Conservation (phyloP, 1,284 basidiomycete species). For the Heliocybe sulcata region DNA sequence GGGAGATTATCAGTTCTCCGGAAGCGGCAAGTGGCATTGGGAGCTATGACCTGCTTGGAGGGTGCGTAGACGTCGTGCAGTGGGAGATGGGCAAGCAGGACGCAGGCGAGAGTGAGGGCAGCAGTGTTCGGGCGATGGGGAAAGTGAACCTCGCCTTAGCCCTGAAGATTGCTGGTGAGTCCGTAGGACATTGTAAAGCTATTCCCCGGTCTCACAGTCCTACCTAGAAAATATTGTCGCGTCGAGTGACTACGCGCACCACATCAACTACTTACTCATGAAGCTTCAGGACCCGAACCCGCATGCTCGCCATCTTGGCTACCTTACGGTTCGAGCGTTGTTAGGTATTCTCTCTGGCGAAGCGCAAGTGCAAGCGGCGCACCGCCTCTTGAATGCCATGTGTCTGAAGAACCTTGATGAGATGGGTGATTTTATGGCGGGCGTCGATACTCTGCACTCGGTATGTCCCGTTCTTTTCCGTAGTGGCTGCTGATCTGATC, state of each 20-base stretch:
- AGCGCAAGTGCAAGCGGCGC: conserved; percentile 47
- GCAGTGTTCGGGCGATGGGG: conserved; percentile 37
- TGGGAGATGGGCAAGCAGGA: conserved; percentile 20
- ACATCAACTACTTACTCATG: conserved; percentile 35
- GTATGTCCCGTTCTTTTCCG: conserved; percentile 22
- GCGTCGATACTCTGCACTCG: conserved; percentile 31
- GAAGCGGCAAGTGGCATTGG: conserved; percentile 12
- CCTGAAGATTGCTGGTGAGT: conserved; percentile 57
- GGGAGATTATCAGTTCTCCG: conserved; percentile 45
- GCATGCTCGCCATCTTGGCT: conserved; percentile 49
- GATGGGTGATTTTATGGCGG: conserved; percentile 36
- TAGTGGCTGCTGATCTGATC: not conserved
- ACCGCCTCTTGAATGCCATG: conserved; percentile 39
- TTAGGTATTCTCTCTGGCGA: conserved; percentile 47
- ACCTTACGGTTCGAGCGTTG: conserved; percentile 51
- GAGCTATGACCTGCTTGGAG: conserved; percentile 36
- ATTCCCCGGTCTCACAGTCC: not conserved
- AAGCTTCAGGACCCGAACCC: conserved; percentile 42
- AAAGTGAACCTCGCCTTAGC: conserved; percentile 45
- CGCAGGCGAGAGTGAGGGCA: conserved; percentile 25
- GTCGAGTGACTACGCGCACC: conserved; percentile 33
- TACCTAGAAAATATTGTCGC: conserved; percentile 52
- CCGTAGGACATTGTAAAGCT: not conserved
- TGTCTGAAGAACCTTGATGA: conserved; percentile 32
- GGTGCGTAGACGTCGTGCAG: conserved; percentile 36